Evolutionary conservation across 805 yeast species (phyloP).

Genomic region (Starmerella powellii): DNA sequence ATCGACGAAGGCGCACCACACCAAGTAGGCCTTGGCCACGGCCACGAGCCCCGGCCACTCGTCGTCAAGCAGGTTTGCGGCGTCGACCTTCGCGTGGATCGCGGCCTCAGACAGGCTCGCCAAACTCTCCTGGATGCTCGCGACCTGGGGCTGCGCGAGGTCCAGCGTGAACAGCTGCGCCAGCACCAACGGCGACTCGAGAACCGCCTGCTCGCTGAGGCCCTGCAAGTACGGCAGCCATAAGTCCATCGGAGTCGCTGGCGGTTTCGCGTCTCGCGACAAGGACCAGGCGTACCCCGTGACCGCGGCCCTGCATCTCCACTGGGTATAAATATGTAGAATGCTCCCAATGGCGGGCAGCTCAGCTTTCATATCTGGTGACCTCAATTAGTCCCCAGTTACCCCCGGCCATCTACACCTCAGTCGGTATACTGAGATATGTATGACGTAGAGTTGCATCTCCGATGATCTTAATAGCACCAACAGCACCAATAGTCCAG

Average conservation of each 20-base stretch:
- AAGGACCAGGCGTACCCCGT: too few species aligned
- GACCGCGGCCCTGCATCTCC: too few species aligned
- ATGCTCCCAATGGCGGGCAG: too few species aligned
- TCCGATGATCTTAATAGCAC: too few species aligned
- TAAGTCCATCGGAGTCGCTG: slow-evolving; percentile 12
- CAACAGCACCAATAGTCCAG: too few species aligned
- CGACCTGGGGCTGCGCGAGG: slow-evolving; percentile 28
- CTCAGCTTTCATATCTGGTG: too few species aligned
- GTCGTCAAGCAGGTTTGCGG: slow-evolving; percentile 27
- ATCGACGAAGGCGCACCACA: slow-evolving; percentile 38
- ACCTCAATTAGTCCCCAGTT: too few species aligned
- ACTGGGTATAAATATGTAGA: too few species aligned
- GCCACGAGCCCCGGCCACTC: slow-evolving; percentile 39
- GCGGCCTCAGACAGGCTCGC: slow-evolving; percentile 18
- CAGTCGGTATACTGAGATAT: too few species aligned
- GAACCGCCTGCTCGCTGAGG: slow-evolving; percentile 5
- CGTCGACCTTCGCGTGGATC: slow-evolving; percentile 23
- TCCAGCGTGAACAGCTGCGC: slow-evolving; percentile 25
- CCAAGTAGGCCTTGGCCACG: slow-evolving; percentile 38
- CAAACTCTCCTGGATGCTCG: slow-evolving; percentile 31
- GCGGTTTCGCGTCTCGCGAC: too few species aligned
- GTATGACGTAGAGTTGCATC: too few species aligned
- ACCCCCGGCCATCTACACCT: too few species aligned
- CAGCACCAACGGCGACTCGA: slow-evolving; percentile 13
- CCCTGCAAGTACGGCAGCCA: slow-evolving; percentile 11